phyloP scores from a whole-genome alignment of 768 basidiomycete genomes.

The Russula compacta region DNA sequence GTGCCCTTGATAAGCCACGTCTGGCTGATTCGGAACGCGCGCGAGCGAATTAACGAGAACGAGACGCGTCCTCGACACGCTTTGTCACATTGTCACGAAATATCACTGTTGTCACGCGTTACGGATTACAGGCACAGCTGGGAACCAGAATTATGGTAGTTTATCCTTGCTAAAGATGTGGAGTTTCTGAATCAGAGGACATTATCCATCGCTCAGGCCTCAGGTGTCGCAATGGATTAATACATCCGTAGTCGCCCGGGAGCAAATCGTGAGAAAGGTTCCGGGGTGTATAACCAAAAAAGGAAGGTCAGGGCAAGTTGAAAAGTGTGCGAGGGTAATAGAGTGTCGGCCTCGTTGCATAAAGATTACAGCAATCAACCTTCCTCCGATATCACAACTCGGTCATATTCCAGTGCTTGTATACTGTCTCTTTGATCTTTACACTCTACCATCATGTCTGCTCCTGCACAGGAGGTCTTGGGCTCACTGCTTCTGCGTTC shows the following conservation, averaged over 20 bases:
- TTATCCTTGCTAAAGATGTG: background rate
- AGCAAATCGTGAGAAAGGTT: constrained; percentile 2
- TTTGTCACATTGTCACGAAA: background rate
- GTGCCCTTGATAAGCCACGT: background rate
- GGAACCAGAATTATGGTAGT: background rate
- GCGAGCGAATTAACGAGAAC: background rate
- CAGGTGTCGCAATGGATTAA: background rate
- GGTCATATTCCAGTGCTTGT: background rate
- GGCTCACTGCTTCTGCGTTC: constrained; percentile 20
- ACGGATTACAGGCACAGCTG: background rate
- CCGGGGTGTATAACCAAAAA: background rate
- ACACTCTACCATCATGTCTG: constrained; percentile 12
- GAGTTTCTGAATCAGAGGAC: background rate
- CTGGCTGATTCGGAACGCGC: too few relatives aligned
- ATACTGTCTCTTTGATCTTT: background rate
- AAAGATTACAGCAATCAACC: constrained; percentile 10
- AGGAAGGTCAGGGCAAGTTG: constrained; percentile 6
- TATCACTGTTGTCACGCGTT: background rate
- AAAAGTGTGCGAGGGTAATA: background rate
- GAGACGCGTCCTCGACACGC: background rate
- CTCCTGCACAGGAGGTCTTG: constrained; percentile 13
- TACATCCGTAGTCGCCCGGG: background rate
- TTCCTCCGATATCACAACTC: constrained; percentile 6
- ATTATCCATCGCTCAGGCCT: background rate
- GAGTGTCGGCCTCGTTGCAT: constrained; percentile 8